Percentiles rank a stretch among this genome's conserved stretches.
These are phyloP conservation scores for Nitzschia sp. DNA, from an alignment of 108 stramenopile genomes.

Conservation along the genomic window DNA sequence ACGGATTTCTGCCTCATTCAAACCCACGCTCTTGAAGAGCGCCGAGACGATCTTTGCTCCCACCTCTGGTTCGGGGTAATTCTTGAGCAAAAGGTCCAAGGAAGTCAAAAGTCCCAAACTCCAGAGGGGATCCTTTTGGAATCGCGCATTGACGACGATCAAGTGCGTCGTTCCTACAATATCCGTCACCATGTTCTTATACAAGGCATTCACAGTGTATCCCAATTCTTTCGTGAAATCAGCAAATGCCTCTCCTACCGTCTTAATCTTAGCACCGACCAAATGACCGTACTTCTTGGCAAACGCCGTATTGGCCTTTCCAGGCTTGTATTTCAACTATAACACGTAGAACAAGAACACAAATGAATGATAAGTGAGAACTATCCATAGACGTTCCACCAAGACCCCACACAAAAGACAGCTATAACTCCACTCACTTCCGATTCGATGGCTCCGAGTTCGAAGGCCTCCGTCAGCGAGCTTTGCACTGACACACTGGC, in stretches of 20 bases:
- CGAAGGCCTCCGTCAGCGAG: slow-evolving; percentile 1
- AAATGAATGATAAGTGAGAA: too few species aligned
- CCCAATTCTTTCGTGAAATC: slow-evolving; percentile 84
- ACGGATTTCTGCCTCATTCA: slow-evolving; percentile 80
- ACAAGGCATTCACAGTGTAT: slow-evolving; percentile 85
- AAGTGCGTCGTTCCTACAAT: slow-evolving; percentile 92
- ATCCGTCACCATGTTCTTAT: slow-evolving; percentile 92
- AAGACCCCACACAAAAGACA: not conserved
- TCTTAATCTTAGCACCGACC: slow-evolving; percentile 76
- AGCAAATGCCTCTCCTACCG: slow-evolving; percentile 89
- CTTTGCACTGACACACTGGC: not conserved
- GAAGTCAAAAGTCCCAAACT: slow-evolving; percentile 73
- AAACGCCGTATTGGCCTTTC: slow-evolving; percentile 80
- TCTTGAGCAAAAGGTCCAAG: slow-evolving; percentile 82
- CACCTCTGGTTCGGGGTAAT: slow-evolving; percentile 89
- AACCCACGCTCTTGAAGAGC: slow-evolving; percentile 76
- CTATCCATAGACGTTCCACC: too few species aligned
- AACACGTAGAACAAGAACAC: too few species aligned
- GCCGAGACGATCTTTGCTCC: slow-evolving; percentile 74
- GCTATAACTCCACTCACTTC: slow-evolving; percentile 19
- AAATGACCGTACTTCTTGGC: slow-evolving; percentile 80
- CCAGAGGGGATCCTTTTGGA: slow-evolving; percentile 84
- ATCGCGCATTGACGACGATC: slow-evolving; percentile 91
- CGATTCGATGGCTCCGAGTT: slow-evolving; percentile 27
- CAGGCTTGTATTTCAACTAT: slow-evolving; percentile 77